Percentiles rank a stretch among this genome's conserved stretches.
Evolutionary conservation across 1,284 basidiomycete species (phyloP).

Genomic region (Earliella scabrosa): DNA sequence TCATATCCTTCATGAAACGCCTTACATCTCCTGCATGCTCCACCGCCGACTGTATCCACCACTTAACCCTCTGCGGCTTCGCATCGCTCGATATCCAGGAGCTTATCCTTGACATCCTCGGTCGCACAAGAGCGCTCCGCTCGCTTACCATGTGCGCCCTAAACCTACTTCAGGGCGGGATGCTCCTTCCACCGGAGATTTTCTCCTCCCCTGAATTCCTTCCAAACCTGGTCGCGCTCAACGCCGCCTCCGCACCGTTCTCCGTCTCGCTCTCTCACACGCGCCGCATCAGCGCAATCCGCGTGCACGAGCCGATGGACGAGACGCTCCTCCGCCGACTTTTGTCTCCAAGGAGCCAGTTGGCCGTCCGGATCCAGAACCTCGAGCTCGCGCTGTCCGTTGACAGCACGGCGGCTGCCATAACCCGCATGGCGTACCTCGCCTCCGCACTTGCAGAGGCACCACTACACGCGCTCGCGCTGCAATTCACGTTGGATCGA

Average conservation of each 20-base stretch:
- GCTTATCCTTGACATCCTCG: conserved; percentile 20
- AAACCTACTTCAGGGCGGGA: conserved; percentile 4
- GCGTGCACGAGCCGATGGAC: conserved; percentile 20
- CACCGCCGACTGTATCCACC: conserved; percentile 24
- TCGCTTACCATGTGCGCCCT: conserved; percentile 23
- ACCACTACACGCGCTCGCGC: conserved; percentile 11
- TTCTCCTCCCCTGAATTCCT: conserved; percentile 17
- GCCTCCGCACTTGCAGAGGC: conserved; percentile 14
- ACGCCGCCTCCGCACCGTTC: conserved; percentile 6
- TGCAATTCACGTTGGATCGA: conserved; percentile 16
- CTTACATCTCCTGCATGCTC: conserved; percentile 20
- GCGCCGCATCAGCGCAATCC: conserved; percentile 11
- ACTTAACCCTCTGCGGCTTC: conserved; percentile 21
- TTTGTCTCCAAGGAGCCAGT: neutral
- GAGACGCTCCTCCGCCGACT: conserved; percentile 3
- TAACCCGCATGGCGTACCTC: conserved; percentile 15
- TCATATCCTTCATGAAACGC: conserved; percentile 21
- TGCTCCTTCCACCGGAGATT: conserved; percentile 7
- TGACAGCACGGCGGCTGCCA: conserved; percentile 7
- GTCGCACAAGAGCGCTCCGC: conserved; percentile 18
- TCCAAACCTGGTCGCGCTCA: conserved; percentile 18
- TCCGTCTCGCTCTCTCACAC: neutral
- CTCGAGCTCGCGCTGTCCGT: conserved; percentile 20
- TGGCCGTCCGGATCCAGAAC: neutral
- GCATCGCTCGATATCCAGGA: conserved; percentile 12